Evolutionary conservation across 305 asterid genomes (phyloP), one percentile per base, ranked within the genome.

Genomic region (Plantago coronopus): DNA sequence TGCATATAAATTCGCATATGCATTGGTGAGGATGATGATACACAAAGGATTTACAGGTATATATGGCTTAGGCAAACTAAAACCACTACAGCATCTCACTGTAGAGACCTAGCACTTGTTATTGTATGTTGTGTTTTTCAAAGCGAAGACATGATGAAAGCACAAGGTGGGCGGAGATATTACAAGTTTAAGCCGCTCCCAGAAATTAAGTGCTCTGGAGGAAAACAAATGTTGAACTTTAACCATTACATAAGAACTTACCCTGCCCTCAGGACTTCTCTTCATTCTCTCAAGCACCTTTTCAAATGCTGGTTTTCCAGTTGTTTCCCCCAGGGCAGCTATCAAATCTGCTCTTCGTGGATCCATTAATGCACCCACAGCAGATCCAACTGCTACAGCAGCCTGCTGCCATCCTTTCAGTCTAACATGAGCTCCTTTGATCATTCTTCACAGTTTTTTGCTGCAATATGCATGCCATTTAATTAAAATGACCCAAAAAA

Each of bases 291-390:
- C 79, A 17, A 91, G 89, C 50, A 91, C 85, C 75, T 86, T 81
- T 66, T 84, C 77, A 51, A 91, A 88, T 60, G 95, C 95, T 53
- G 95, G 93, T 66, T 69, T 79, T 40, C 98, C 97, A 4, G 95
- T 91, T 7, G 98, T 88, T 72, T 91, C 97, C 17, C 98, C 98
- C 17, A 88, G 73, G 1, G 98, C 95, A 79, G 95, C 95, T 62
- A 91, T 84, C 64, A 88, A 78, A 66, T 91, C 95, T n/a, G 94
- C 96, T 76, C 95, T 74, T 42, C 97, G 76, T 11, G 95, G 98
- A 74, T 91, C 96, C 75, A 88, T 59, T 71, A 91, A 60, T 0
- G 95, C 91, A 49, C 96, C 98, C 8, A 86, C 72, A 1, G 95
- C 95, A 14, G 96, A 88, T 65, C 96, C 95, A 70, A 84, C 78